Conservation (phyloP, 2,329 filamentous ascomycete species). For the Dothidotthia symphoricarpi region DNA sequence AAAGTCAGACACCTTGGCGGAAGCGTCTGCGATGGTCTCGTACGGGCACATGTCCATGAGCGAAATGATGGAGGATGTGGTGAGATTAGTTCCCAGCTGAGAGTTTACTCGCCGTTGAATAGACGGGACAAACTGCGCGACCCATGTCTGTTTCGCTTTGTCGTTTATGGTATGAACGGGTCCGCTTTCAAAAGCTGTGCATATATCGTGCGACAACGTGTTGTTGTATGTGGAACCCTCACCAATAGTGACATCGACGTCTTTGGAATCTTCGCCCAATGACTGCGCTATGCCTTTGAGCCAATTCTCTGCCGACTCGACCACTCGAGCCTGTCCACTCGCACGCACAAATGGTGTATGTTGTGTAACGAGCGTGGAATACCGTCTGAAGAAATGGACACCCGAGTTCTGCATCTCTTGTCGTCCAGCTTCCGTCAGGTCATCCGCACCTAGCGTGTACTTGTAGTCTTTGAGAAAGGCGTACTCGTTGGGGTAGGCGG, state of each 20-base stretch:
- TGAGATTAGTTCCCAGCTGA: constrained; percentile 68
- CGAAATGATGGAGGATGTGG: constrained; percentile 60
- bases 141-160: constrained; percentile 58
- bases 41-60: constrained; percentile 91
- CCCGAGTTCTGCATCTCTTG: constrained; percentile 73
- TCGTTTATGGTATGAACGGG: constrained; percentile 50
- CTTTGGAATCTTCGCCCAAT: constrained; percentile 42
- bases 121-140: constrained; percentile 61
- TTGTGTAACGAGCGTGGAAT: constrained; percentile 59
- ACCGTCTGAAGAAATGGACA: constrained; percentile 71
- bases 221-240: constrained; percentile 72
- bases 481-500: constrained; percentile 60
- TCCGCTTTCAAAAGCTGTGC: constrained; percentile 66
- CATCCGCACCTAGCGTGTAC: constrained; percentile 68
- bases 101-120: constrained; percentile 69
- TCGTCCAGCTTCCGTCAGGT: constrained; percentile 67
- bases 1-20: constrained; percentile 62
- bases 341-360: constrained; percentile 69
- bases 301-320: constrained; percentile 74
- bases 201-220: constrained; percentile 73
- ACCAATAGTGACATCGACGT: constrained; percentile 62
- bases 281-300: constrained; percentile 68
- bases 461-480: constrained; percentile 70
- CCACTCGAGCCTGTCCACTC: constrained; percentile 67
- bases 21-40: constrained; percentile 64